Evolutionary conservation across 2,329 filamentous ascomycete species (phyloP).

Genomic region (Diaporthe humulicola): DNA sequence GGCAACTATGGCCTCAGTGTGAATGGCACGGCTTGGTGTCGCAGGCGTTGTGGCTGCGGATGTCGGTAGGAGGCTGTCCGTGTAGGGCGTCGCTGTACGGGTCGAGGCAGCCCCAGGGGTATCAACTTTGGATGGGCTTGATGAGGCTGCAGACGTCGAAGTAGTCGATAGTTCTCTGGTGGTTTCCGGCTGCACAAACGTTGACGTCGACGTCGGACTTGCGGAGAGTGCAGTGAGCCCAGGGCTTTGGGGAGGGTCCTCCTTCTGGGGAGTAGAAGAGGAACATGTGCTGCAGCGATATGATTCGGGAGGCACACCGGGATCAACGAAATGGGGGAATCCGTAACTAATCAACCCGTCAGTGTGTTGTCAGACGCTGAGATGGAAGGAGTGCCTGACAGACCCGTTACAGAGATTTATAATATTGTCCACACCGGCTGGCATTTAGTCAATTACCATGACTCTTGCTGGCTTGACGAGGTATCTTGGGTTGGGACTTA

Average conservation of each 20-base stretch:
- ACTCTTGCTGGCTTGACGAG: constrained; percentile 25
- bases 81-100: constrained; percentile 24
- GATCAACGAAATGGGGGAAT: constrained; percentile 49
- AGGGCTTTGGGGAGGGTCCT: constrained; percentile 8
- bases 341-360: constrained; percentile 46
- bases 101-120: background rate
- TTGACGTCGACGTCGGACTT: background rate
- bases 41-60: constrained; percentile 40
- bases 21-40: constrained; percentile 47
- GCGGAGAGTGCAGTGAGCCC: background rate
- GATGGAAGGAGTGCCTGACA: constrained; percentile 41
- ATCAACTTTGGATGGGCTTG: constrained; percentile 28
- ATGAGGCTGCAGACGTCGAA: background rate
- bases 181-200: background rate
- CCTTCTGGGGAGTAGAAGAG: constrained; percentile 10
- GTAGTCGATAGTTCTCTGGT: background rate
- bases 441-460: constrained; percentile 39
- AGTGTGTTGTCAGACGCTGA: background rate
- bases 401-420: constrained; percentile 66
- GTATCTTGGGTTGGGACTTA: constrained; percentile 49
- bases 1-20: constrained; percentile 58
- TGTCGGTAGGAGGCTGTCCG: constrained; percentile 21
- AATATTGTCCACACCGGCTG: constrained; percentile 65
- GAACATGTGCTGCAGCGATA: constrained; percentile 44
- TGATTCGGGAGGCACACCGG: constrained; percentile 52